Evolutionary conservation across 306 rosid species (phyloP).

Genomic region (Acacia confusa): DNA sequence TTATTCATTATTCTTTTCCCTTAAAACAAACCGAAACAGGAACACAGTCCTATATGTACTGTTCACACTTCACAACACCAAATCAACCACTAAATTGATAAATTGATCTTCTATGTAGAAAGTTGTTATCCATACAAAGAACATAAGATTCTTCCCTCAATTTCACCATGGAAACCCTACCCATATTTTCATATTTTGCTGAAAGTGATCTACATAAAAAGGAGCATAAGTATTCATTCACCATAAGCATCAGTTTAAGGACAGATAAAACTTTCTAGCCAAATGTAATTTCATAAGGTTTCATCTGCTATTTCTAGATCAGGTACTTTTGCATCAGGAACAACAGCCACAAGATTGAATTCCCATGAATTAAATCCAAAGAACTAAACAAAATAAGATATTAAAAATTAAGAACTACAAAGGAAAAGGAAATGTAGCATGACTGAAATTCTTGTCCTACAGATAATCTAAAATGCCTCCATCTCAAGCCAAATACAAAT

Average conservation of each 20-base stretch:
- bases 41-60: not conserved
- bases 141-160: not conserved
- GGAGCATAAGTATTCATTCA: not conserved
- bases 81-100: not conserved
- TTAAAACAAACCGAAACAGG: not conserved
- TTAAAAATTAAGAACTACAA: constrained; percentile 1
- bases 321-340: not conserved
- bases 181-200: not conserved
- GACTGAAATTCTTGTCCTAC: constrained; percentile 53
- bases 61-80: not conserved
- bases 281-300: constrained; percentile 16
- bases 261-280: constrained; percentile 15
- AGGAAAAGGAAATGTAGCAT: constrained; percentile 41
- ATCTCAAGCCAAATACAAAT: constrained; percentile 62
- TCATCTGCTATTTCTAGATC: not conserved
- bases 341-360: constrained; percentile 38
- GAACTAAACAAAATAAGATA: constrained; percentile 32
- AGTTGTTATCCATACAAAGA: not conserved
- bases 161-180: not conserved
- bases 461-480: constrained; percentile 61
- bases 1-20: not conserved
- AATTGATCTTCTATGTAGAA: not conserved
- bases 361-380: constrained; percentile 34
- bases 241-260: not conserved
- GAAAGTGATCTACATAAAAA: not conserved